Percentiles rank a stretch among this genome's conserved stretches.
Conservation (phyloP, 257 asterid species). For the Solanum etuberosum region DNA sequence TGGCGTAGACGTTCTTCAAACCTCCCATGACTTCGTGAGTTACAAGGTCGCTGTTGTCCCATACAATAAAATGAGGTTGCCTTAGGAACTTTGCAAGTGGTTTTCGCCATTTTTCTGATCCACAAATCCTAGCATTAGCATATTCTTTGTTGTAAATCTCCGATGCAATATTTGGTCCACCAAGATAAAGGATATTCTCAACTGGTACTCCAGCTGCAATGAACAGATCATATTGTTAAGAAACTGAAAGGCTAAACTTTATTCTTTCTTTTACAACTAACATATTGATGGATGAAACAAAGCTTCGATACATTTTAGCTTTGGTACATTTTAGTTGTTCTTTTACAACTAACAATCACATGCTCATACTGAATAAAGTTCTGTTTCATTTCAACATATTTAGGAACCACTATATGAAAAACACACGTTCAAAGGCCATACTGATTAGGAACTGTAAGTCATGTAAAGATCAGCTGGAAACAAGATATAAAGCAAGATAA, state of each 20-base stretch:
- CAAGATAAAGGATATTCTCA: conserved; percentile 74
- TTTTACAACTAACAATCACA: background rate
- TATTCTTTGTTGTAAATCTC: conserved; percentile 84
- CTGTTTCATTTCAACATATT: background rate
- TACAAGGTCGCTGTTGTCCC: conserved; percentile 85
- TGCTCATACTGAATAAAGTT: background rate
- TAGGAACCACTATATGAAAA: background rate
- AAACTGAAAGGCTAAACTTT: background rate
- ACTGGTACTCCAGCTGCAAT: conserved; percentile 60
- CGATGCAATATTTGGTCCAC: conserved; percentile 90
- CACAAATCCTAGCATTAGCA: conserved; percentile 91
- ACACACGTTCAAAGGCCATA: background rate
- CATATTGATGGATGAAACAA: background rate
- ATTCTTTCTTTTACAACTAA: background rate
- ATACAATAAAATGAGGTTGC: conserved; percentile 77
- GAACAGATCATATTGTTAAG: background rate
- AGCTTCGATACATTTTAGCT: background rate
- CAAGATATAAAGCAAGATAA: background rate
- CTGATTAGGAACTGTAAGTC: background rate
- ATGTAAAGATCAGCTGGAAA: background rate
- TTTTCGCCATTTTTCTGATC: conserved; percentile 68
- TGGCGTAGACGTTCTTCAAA: conserved; percentile 79
- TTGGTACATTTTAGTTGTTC: background rate
- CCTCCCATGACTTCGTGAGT: conserved; percentile 98
- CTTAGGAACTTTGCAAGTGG: conserved; percentile 70